phyloP scores from a whole-genome alignment of 176 grass and related monocot species.

The Aegilops speltoides region DNA sequence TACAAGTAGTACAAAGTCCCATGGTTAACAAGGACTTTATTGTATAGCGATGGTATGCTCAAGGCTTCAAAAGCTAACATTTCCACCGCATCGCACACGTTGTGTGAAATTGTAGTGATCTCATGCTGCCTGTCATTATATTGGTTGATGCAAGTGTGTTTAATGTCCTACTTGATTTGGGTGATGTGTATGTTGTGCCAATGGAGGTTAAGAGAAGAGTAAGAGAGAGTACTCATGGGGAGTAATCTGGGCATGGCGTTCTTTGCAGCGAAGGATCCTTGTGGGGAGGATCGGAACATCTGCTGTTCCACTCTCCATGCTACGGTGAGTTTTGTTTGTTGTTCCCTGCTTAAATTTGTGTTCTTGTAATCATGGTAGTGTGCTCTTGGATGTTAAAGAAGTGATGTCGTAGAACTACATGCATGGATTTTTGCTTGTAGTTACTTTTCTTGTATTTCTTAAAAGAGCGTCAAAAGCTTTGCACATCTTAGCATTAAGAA shows the following conservation, averaged over 20 bases:
- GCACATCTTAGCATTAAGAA: too few relatives aligned
- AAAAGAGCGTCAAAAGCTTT: too few relatives aligned
- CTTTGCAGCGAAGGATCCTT: neutral
- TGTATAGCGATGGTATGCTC: neutral
- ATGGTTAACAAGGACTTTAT: conserved; percentile 51
- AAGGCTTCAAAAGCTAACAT: neutral
- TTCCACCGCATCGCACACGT: neutral
- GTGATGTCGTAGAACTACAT: neutral
- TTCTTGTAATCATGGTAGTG: neutral
- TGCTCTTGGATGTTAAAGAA: neutral
- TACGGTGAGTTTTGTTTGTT: neutral
- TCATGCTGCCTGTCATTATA: neutral
- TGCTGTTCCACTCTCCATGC: neutral
- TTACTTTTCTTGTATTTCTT: neutral
- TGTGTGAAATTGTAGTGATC: neutral
- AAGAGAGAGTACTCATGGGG: neutral
- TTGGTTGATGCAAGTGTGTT: neutral
- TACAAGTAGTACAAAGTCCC: conserved; percentile 81
- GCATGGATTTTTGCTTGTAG: neutral
- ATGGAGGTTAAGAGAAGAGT: neutral
- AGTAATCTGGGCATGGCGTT: too few relatives aligned
- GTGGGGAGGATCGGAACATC: conserved; percentile 27
- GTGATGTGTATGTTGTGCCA: neutral
- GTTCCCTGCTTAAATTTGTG: neutral
- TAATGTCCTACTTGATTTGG: neutral